Evolutionary conservation across 805 yeast genomes (phyloP).

Genomic region (Naumovozyma castellii): DNA sequence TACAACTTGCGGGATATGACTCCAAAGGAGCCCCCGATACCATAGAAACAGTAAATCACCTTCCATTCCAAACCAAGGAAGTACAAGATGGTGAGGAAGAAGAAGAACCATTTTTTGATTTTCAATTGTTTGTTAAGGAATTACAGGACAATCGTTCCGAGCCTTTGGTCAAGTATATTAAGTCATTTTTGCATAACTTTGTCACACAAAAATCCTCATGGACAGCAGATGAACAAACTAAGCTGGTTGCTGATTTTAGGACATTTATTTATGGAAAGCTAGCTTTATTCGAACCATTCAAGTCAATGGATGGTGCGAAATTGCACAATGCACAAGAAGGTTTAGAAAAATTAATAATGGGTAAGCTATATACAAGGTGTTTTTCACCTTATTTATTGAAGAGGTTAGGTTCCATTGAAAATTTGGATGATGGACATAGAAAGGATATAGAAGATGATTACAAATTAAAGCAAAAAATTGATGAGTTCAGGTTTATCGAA

Average conservation of each 20-base stretch:
- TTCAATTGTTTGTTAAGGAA: constrained; percentile 66
- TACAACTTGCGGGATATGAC: neutral
- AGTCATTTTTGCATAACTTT: constrained; percentile 76
- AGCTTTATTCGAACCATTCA: constrained; percentile 60
- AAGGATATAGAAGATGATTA: constrained; percentile 58
- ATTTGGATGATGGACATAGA: constrained; percentile 45
- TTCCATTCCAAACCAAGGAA: neutral
- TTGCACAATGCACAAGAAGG: constrained; percentile 79
- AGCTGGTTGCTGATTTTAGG: constrained; percentile 70
- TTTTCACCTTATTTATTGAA: constrained; percentile 54
- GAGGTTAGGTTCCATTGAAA: constrained; percentile 21
- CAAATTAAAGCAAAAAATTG: constrained; percentile 40
- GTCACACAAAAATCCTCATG: constrained; percentile 46
- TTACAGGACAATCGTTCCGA: constrained; percentile 71
- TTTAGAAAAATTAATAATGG: constrained; percentile 85
- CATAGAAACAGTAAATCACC: no score
- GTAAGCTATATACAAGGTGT: constrained; percentile 64
- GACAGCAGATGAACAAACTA: constrained; percentile 68
- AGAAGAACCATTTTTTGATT: constrained; percentile 50
- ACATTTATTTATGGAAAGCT: constrained; percentile 59
- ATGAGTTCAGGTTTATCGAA: constrained; percentile 61
- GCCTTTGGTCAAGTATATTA: constrained; percentile 77
- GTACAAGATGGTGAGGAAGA: constrained; percentile 2
- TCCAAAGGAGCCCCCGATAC: neutral
- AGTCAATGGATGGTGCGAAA: constrained; percentile 47